Base-by-base conservation (phyloP, 1,284 basidiomycete species). In the Cryptococcus neoformans region DNA sequence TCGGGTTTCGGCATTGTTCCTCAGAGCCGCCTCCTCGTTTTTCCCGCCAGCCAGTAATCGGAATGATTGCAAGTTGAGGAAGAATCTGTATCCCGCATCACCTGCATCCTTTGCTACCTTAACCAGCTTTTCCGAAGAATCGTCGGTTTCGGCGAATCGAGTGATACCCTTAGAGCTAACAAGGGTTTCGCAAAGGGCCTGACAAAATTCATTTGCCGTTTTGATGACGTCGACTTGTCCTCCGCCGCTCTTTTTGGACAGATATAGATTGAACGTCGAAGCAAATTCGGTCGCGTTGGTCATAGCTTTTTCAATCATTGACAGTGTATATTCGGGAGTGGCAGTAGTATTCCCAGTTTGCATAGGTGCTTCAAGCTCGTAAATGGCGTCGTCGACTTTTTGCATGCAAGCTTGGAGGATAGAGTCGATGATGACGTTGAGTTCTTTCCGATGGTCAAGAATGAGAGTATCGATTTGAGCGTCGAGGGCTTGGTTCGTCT, bases 211-310 rank as follows among this genome's bases (percentile, higher is more conserved):
- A 78, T 98, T 99, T 59, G 95, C 92, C 47, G 88, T 85, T 79
- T 97, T 97, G 83, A 99, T 99, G 54, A 99, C 96, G 54, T 96
- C 92, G 60, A 99, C 96, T 70, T 99, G 87, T 60, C 97, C 91
- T 9, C 74, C 75, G 45, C 95, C 95, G 40, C 82, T 81, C 70
- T 97, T 92, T 42, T 89, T 90, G 55, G 87, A 85, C 17, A 99
- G 83, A 79, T 92, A 92, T 12, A 96, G 84, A 75, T 92, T 92
- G 82, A 94, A 99, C 51, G 93, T 83, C 21, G 90, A 90, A 10
- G 94, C 93, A 73, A 99, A 99, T 74, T 99, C 95, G 59, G 87
- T 98, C 14, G 92, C 90, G 68, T 90, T 94, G 69, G 90, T 91
- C 75, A 88, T 82, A 4, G 92, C 89, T 80, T 98, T 98, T 77